Conservation (phyloP, 164 flowering plant species). For the Santalum album region DNA sequence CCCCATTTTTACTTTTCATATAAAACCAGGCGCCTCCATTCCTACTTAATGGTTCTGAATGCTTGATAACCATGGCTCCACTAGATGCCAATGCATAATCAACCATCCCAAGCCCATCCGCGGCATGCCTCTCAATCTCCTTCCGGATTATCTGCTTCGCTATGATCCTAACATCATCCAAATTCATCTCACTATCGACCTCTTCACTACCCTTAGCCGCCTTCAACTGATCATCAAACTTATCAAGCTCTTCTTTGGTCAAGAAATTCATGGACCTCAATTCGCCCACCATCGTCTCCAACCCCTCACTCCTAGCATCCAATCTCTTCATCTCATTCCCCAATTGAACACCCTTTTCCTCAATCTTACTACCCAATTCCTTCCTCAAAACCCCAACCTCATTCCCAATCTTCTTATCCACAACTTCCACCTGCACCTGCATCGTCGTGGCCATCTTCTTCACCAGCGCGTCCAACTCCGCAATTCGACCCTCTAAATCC, state of each 20-base stretch:
- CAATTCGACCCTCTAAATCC: conserved; percentile 52
- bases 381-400: conserved; percentile 22
- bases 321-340: conserved; percentile 29
- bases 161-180: conserved; percentile 48
- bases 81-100: conserved; percentile 73
- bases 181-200: conserved; percentile 19
- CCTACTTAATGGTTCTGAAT: conserved; percentile 48
- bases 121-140: conserved; percentile 77
- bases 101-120: conserved; percentile 78
- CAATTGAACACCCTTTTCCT: conserved; percentile 11
- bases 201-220: conserved; percentile 14
- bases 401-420: conserved; percentile 30
- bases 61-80: conserved; percentile 57
- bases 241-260: conserved; percentile 46
- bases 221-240: conserved; percentile 35
- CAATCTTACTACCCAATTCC: conserved; percentile 26
- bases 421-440: conserved; percentile 10
- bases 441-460: conserved; percentile 24
- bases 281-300: conserved; percentile 26
- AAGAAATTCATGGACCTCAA: conserved; percentile 25
- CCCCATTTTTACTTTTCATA: conserved; percentile 11
- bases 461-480: conserved; percentile 47
- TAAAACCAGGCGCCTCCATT: conserved; percentile 24
- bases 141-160: conserved; percentile 59
- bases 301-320: conserved; percentile 19